A percentile compares a stretch with the other conserved stretches of the same genome.
phyloP scores from a whole-genome alignment of 768 basidiomycete species.

The Collybiopsis luxurians region DNA sequence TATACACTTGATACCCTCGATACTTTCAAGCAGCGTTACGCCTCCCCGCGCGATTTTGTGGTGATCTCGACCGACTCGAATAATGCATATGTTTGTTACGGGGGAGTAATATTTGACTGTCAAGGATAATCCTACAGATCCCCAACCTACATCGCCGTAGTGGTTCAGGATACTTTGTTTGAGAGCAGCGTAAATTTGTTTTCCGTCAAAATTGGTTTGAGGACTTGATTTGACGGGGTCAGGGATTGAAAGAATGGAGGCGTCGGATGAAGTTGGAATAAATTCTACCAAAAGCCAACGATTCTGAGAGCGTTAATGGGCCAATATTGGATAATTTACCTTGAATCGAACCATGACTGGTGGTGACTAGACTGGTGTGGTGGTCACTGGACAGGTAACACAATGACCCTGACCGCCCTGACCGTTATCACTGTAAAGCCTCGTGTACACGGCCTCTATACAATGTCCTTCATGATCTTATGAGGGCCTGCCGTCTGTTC shows the following conservation, averaged over 20 bases:
- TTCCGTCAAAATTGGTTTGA: slow-evolving; percentile 44
- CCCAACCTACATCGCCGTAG: slow-evolving; percentile 89
- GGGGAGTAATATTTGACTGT: slow-evolving; percentile 90
- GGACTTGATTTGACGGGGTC: slow-evolving; percentile 3
- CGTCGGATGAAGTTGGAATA: slow-evolving; percentile 40
- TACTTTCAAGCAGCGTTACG: slow-evolving; percentile 61
- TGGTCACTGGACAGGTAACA: too few relatives aligned
- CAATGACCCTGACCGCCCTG: too few relatives aligned
- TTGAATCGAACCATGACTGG: slow-evolving; percentile 70
- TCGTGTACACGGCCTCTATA: too few relatives aligned
- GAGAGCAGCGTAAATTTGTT: slow-evolving; percentile 65
- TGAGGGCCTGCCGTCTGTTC: too few relatives aligned
- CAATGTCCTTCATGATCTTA: too few relatives aligned
- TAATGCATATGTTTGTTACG: slow-evolving; percentile 77
- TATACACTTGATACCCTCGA: slow-evolving; percentile 59
- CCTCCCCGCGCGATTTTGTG: slow-evolving; percentile 80
- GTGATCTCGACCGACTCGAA: slow-evolving; percentile 82
- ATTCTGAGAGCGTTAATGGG: slow-evolving; percentile 48
- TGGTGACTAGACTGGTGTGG: too few relatives aligned
- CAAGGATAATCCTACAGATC: slow-evolving; percentile 62
- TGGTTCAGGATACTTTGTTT: slow-evolving; percentile 66
- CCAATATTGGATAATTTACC: slow-evolving; percentile 28
- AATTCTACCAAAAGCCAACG: slow-evolving; percentile 90
- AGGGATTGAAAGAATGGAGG: slow-evolving; percentile 17
- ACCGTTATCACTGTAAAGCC: too few relatives aligned